A percentile compares a stretch with the other conserved stretches of the same genome.
Evolutionary conservation across 148 eudicot species (phyloP).

Genomic region (Camellia japonica): DNA sequence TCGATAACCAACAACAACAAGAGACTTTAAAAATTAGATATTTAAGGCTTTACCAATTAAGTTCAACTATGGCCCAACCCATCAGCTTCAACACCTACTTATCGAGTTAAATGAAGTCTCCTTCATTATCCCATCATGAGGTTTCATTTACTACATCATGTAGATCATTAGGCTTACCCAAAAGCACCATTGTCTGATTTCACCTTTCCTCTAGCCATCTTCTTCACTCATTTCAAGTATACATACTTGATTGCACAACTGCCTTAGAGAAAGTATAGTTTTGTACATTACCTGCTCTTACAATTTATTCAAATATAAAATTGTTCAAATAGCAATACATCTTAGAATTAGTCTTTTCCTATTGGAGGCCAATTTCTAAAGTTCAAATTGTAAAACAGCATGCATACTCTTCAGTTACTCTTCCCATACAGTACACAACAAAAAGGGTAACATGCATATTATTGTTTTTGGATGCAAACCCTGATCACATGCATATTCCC

Average conservation of each 20-base stretch:
- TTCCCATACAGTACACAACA: background rate
- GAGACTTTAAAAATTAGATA: background rate
- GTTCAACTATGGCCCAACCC: background rate
- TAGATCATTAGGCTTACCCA: background rate
- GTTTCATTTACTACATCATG: too few species aligned
- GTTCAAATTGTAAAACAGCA: background rate
- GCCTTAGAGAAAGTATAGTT: background rate
- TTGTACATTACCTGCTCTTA: background rate
- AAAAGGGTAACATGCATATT: slow-evolving; percentile 3
- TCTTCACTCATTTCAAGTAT: background rate
- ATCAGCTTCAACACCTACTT: background rate
- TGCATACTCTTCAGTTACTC: background rate
- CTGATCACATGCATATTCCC: slow-evolving; percentile 3
- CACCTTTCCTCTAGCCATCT: background rate
- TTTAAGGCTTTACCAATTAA: background rate
- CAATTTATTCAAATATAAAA: background rate
- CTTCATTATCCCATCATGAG: background rate
- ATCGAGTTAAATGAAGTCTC: background rate
- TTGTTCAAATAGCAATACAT: background rate
- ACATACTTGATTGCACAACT: background rate
- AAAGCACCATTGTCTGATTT: background rate
- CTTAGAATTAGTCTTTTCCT: background rate
- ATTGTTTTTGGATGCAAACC: background rate
- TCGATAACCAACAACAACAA: background rate
- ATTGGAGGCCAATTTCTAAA: background rate